Conservation (phyloP, 805 yeast genomes). For the Candida vaughaniae region DNA sequence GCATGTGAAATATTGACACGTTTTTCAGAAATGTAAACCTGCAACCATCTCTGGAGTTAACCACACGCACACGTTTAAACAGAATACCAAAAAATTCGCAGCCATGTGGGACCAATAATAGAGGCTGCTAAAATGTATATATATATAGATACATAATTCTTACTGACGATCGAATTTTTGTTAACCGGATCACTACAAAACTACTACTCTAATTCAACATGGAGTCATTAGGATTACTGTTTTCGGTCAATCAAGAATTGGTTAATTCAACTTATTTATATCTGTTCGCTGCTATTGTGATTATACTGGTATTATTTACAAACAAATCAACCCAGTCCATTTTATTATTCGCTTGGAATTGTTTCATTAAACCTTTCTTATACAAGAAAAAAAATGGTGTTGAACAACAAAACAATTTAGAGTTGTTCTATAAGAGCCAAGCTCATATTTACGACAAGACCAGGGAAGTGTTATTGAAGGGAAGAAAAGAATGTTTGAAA, state of each 20-base stretch:
- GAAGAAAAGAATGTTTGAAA: constrained; percentile 63
- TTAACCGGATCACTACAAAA: not conserved
- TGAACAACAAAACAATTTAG: constrained; percentile 59
- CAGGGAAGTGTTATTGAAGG: constrained; percentile 63
- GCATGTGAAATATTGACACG: too few species aligned
- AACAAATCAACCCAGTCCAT: constrained; percentile 16
- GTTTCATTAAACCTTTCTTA: constrained; percentile 60
- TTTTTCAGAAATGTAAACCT: too few species aligned
- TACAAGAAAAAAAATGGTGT: constrained; percentile 23
- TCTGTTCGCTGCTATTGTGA: not conserved
- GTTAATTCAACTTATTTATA: constrained; percentile 1
- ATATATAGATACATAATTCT: too few species aligned
- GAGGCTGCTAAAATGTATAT: not conserved
- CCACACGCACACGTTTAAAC: not conserved
- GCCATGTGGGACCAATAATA: constrained; percentile 6
- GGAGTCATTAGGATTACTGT: constrained; percentile 6
- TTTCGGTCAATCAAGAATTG: not conserved
- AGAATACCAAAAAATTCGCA: constrained; percentile 3
- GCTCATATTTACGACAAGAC: constrained; percentile 77
- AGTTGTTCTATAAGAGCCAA: constrained; percentile 71
- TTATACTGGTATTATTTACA: not conserved
- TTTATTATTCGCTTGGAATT: constrained; percentile 41
- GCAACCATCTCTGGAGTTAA: too few species aligned
- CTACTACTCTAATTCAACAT: too few species aligned
- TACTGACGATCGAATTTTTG: not conserved